These are phyloP conservation scores for Penicillium sp. DNA, from an alignment of 2,329 filamentous ascomycete species.

Conservation along the genomic window DNA sequence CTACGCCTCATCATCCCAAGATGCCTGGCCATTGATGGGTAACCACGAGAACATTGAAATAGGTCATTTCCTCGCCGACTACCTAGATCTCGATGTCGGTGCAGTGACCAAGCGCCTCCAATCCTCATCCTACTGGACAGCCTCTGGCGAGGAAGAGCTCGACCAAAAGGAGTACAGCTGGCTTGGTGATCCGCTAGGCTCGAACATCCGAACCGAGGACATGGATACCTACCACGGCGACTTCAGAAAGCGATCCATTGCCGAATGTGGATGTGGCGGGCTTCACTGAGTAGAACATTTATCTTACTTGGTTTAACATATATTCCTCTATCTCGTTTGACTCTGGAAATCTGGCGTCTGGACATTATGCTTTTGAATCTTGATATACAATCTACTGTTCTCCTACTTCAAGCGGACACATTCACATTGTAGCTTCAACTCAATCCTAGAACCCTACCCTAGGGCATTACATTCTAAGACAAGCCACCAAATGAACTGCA, in stretches of 20 bases:
- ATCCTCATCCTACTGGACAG: constrained; percentile 22
- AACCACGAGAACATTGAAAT: constrained; percentile 96
- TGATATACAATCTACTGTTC: not conserved
- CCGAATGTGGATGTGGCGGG: constrained; percentile 31
- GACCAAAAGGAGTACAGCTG: constrained; percentile 26
- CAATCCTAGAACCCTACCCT: not conserved
- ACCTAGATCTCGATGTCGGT: constrained; percentile 74
- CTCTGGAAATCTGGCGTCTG: not conserved
- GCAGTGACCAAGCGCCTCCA: constrained; percentile 71
- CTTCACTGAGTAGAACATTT: constrained; percentile 15
- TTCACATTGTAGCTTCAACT: no score
- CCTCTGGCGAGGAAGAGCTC: constrained; percentile 20
- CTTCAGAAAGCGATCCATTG: constrained; percentile 36
- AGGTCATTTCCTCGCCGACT: constrained; percentile 73
- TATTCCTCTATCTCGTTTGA: not conserved
- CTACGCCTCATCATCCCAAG: constrained; percentile 69
- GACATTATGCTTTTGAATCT: not conserved
- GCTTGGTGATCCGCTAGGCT: constrained; percentile 41
- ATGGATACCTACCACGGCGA: constrained; percentile 45
- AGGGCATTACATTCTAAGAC: not conserved
- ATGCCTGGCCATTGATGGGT: constrained; percentile 62
- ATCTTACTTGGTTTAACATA: not conserved
- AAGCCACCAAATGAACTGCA: not conserved
- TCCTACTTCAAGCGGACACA: not conserved
- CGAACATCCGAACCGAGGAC: constrained; percentile 36